Evolutionary conservation across 495 filamentous ascomycete genomes (phyloP).

Genomic region (Staphylotrichum tortipilum): DNA sequence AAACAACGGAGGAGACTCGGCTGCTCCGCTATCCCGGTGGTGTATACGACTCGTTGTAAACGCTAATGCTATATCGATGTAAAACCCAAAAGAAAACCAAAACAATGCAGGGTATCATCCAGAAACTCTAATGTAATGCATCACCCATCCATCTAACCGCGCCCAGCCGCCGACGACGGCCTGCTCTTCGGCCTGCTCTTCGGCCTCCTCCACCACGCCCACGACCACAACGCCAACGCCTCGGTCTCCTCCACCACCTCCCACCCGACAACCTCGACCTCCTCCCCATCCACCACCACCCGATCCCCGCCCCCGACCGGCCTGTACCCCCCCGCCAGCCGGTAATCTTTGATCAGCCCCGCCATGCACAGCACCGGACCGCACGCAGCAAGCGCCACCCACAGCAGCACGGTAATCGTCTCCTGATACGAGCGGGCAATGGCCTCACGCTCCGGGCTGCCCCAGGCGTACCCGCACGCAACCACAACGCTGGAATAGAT

Average conservation of each 20-base stretch:
- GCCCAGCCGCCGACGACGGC: too few species aligned
- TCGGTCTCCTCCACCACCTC: not conserved
- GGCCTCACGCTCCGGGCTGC: constrained; percentile 39
- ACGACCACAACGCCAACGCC: not conserved
- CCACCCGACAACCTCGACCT: not conserved
- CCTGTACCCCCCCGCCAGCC: constrained; percentile 42
- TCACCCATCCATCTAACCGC: not conserved
- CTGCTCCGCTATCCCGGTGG: not conserved
- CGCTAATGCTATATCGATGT: not conserved
- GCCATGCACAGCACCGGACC: constrained; percentile 36
- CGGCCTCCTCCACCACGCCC: not conserved
- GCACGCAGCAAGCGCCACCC: constrained; percentile 37
- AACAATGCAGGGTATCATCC: not conserved
- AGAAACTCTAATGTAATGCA: not conserved
- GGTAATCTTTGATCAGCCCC: constrained; percentile 40
- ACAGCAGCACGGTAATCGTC: constrained; percentile 43
- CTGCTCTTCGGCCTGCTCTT: not conserved
- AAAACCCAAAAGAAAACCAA: not conserved
- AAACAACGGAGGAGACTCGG: not conserved
- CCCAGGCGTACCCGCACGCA: constrained; percentile 43
- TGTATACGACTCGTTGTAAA: too few species aligned
- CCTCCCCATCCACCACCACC: not conserved
- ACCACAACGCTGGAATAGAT: constrained; percentile 48
- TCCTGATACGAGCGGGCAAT: constrained; percentile 48
- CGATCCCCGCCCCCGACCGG: constrained; percentile 12